phyloP scores from a whole-genome alignment of 2,329 filamentous ascomycete genomes.

The Colletotrichum higginsianum region DNA sequence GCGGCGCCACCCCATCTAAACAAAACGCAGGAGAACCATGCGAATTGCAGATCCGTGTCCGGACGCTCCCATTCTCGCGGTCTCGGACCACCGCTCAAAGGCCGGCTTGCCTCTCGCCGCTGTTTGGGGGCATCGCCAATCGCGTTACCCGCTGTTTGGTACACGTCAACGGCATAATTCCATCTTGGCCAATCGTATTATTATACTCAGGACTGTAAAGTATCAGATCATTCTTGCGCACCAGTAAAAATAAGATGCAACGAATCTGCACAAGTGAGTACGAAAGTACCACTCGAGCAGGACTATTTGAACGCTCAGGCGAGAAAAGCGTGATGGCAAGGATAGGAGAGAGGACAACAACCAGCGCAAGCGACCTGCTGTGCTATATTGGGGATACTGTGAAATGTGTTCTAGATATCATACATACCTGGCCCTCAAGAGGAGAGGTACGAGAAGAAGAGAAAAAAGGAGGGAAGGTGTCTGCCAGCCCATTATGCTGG shows the following conservation, averaged over 20 bases:
- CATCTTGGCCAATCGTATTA: neutral
- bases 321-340: neutral
- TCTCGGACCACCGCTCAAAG: neutral
- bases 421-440: neutral
- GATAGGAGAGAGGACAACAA: neutral
- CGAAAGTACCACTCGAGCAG: neutral
- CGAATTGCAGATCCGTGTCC: neutral
- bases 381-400: neutral
- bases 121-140: neutral
- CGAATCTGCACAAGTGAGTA: no score
- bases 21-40: neutral
- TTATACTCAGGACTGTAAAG: no score
- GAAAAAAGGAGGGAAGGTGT: no score
- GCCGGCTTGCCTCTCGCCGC: neutral
- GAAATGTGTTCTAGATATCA: neutral
- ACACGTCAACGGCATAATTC: neutral
- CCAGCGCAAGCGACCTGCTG: neutral
- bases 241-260: no score
- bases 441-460: neutral
- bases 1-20: constrained; percentile 10
- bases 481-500: neutral
- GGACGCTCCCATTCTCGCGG: neutral
- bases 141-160: neutral
- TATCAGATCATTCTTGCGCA: no score
- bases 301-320: no score